Conservation (phyloP, 2,329 filamentous ascomycete species). For the Aspergillus carbonarius region DNA sequence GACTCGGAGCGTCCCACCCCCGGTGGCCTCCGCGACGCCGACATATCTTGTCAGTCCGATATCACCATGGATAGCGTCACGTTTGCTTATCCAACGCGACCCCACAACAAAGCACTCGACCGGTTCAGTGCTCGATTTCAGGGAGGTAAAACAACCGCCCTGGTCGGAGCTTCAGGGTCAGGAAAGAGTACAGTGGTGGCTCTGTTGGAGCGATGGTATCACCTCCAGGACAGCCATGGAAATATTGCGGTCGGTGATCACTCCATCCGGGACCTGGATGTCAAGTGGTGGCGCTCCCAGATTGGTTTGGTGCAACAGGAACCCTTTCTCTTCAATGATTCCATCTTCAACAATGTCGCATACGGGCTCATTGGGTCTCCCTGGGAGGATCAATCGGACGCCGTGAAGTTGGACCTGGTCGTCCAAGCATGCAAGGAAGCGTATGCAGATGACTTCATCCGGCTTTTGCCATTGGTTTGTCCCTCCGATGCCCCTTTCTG, state of each 20-base stretch:
- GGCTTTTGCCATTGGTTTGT: slow-evolving; percentile 52
- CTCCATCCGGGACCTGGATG: slow-evolving; percentile 56
- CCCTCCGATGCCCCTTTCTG: too few species aligned
- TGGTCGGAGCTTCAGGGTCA: slow-evolving; percentile 47
- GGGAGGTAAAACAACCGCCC: slow-evolving; percentile 40
- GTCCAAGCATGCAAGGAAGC: slow-evolving; percentile 65
- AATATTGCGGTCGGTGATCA: slow-evolving; percentile 30
- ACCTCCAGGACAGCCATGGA: not conserved
- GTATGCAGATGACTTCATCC: slow-evolving; percentile 69
- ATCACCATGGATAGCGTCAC: slow-evolving; percentile 64
- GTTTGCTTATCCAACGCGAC: slow-evolving; percentile 65
- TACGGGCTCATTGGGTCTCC: slow-evolving; percentile 51
- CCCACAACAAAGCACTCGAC: slow-evolving; percentile 36
- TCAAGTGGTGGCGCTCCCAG: slow-evolving; percentile 59
- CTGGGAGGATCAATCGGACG: slow-evolving; percentile 35
- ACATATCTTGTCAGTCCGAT: slow-evolving; percentile 52
- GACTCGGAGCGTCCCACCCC: slow-evolving; percentile 23
- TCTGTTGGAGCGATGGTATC: slow-evolving; percentile 44
- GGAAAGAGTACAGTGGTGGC: slow-evolving; percentile 49
- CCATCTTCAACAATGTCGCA: slow-evolving; percentile 63
- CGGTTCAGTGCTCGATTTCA: slow-evolving; percentile 34
- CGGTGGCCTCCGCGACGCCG: slow-evolving; percentile 47
- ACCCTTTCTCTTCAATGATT: slow-evolving; percentile 66
- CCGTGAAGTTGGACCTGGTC: slow-evolving; percentile 51
- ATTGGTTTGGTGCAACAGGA: slow-evolving; percentile 69